Percentiles rank a stretch among this genome's conserved stretches.
Evolutionary conservation across 805 yeast genomes (phyloP).

Genomic region (Cephaloascus fragrans): DNA sequence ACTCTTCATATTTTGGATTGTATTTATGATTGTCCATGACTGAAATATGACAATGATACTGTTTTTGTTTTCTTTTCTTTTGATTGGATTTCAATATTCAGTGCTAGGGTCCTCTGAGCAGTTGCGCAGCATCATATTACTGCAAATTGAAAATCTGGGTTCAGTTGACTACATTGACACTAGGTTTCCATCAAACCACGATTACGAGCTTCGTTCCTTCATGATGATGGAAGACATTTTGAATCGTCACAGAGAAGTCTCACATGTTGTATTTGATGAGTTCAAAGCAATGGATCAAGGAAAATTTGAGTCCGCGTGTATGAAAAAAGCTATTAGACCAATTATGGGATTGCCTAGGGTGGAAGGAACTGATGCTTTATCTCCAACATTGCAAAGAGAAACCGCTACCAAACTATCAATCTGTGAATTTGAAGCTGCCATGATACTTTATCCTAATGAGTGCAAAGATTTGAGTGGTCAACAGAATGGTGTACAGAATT

Average conservation of each 20-base stretch:
- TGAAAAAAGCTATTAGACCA: conserved; percentile 25
- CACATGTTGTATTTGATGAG: conserved; percentile 1
- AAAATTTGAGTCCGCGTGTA: conserved; percentile 17
- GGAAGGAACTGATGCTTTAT: conserved; percentile 26
- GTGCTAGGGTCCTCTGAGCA: no score
- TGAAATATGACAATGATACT: no score
- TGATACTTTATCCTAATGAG: conserved; percentile 20
- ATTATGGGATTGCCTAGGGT: conserved; percentile 30
- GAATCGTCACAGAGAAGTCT: conserved; percentile 6
- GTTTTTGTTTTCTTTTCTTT: no score
- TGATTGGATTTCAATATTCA: no score
- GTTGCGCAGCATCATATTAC: no score
- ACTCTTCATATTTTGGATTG: no score
- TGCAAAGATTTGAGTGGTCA: conserved; percentile 13
- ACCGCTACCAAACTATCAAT: conserved; percentile 39
- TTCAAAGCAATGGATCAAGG: conserved; percentile 4
- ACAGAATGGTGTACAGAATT: conserved; percentile 7
- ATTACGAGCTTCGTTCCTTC: no score
- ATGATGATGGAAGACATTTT: conserved; percentile 8
- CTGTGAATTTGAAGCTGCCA: conserved; percentile 45
- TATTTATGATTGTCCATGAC: no score
- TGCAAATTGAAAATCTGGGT: no score
- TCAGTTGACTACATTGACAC: no score
- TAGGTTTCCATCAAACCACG: no score
- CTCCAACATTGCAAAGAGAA: conserved; percentile 18